Percentiles rank a stretch among this genome's conserved stretches.
Evolutionary conservation across 2,329 filamentous ascomycete species (phyloP).

Genomic region (Alternaria incomplexa): DNA sequence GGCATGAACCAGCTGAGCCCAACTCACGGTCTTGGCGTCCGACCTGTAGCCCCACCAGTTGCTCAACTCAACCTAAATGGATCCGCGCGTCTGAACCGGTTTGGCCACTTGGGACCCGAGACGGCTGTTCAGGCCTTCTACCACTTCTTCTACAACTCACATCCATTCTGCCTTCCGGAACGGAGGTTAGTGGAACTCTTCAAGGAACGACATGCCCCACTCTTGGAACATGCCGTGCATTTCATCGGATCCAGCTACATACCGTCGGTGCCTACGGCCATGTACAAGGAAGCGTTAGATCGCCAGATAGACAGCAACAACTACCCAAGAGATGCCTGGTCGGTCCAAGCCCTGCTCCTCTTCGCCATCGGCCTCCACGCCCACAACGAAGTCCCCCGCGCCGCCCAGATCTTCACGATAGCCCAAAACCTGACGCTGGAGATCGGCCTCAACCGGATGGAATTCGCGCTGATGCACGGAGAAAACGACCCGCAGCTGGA

Average conservation of each 20-base stretch:
- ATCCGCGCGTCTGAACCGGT: slow-evolving; percentile 36
- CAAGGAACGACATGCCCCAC: slow-evolving; percentile 50
- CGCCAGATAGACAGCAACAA: slow-evolving; percentile 39
- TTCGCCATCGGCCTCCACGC: slow-evolving; percentile 81
- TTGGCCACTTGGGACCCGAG: slow-evolving; percentile 35
- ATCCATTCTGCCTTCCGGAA: slow-evolving; percentile 63
- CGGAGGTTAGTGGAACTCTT: slow-evolving; percentile 47
- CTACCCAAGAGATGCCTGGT: slow-evolving; percentile 54
- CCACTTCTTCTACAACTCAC: slow-evolving; percentile 61
- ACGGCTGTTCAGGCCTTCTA: slow-evolving; percentile 42
- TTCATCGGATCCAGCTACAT: slow-evolving; percentile 64
- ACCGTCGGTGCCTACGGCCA: slow-evolving; percentile 52
- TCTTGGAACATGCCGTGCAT: slow-evolving; percentile 61
- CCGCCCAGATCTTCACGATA: slow-evolving; percentile 69
- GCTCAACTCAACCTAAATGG: slow-evolving; percentile 44
- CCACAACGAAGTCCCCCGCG: slow-evolving; percentile 72
- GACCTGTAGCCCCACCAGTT: slow-evolving; percentile 25
- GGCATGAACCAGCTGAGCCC: slow-evolving; percentile 33
- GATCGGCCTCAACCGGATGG: slow-evolving; percentile 74
- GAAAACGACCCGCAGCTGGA: slow-evolving; percentile 71
- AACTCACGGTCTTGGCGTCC: slow-evolving; percentile 26
- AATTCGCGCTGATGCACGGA: slow-evolving; percentile 70
- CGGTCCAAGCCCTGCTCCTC: slow-evolving; percentile 79
- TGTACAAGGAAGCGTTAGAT: slow-evolving; percentile 50
- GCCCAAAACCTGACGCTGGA: slow-evolving; percentile 76